Evolutionary conservation across 805 yeast species (phyloP).

Genomic region (Schwanniomyces polymorphus): DNA sequence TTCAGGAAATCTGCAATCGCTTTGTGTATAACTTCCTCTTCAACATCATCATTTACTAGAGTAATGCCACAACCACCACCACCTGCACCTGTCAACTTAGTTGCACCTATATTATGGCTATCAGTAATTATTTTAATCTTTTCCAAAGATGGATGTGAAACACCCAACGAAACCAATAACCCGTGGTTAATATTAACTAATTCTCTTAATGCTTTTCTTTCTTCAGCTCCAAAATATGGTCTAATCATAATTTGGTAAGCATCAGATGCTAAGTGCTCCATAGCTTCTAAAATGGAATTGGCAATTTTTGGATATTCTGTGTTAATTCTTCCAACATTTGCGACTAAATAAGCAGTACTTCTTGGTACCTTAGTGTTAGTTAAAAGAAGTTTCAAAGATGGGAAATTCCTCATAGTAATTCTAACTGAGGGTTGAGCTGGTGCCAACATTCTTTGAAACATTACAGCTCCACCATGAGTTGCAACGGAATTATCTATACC

Average conservation of each 20-base stretch:
- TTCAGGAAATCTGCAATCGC: slow-evolving; percentile 35
- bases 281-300: slow-evolving; percentile 65
- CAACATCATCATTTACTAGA: slow-evolving; percentile 51
- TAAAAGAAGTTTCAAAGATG: slow-evolving; percentile 69
- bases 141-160: slow-evolving; percentile 91
- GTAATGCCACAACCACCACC: slow-evolving; percentile 99
- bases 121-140: slow-evolving; percentile 67
- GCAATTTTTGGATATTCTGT: slow-evolving; percentile 55
- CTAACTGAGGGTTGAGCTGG: slow-evolving; percentile 59
- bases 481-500: slow-evolving; percentile 98
- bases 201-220: slow-evolving; percentile 45
- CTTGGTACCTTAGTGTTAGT: slow-evolving; percentile 89
- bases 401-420: slow-evolving; percentile 69
- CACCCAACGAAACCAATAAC: slow-evolving; percentile 79
- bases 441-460: slow-evolving; percentile 67
- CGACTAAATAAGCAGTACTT: slow-evolving; percentile 81
- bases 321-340: slow-evolving; percentile 62
- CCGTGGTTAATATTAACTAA: slow-evolving; percentile 86
- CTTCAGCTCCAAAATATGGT: slow-evolving; percentile 47
- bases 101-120: slow-evolving; percentile 67
- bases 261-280: slow-evolving; percentile 70
- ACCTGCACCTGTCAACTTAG: slow-evolving; percentile 97
- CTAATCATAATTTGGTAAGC: slow-evolving; percentile 66
- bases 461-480: slow-evolving; percentile 92
- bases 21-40: slow-evolving; percentile 31